Evolutionary conservation across 257 asterid species (phyloP), one percentile per base, ranked within the genome.

Genomic region (Jacaranda copaia): DNA sequence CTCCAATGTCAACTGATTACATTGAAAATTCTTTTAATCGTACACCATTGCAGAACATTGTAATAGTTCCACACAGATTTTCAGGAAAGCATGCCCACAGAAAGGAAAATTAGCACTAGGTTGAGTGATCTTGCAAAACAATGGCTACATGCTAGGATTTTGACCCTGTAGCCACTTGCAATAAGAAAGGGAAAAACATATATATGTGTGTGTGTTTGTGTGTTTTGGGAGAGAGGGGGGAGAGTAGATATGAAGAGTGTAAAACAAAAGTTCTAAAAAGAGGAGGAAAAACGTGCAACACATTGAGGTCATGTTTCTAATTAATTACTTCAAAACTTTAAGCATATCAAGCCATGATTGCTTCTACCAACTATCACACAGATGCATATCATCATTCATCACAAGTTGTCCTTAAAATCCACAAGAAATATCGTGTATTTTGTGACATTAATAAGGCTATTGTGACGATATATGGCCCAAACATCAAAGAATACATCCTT

Each of bases 381-480:
- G 20, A 63, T 19, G 32, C n/a, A 49, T 25, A 38, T 4, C 70
- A n/a, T 38, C 65, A 46, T 61, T 4, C 70, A n/a, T 38, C 65
- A 46, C 68, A 65, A 57, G 15, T 75, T 70, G 46, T 56, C 61
- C 69, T 70, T 43, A 68, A 53, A 70, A 39, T 61, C 74, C 32
- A 51, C 60, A 46, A 62, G 52, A 56, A 8, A 48, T 62, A 74
- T 19, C 49, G 46, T 68, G 74, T 16, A 25, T 3, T 59, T 20
- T 35, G 56, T 43, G 68, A 79, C 42, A 72, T 46, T 68, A 10
- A 60, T 40, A 58, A 39, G 68, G 61, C 68, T 60, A 43, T 46
- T 3, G 77, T 14, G 65, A 52, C 35, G 60, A 40, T 10, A 56
- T 10, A 65, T 39, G 35, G 63, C 66, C 64, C 39, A 58, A 76